Base-by-base conservation (phyloP, 768 basidiomycete genomes). In the Gloeophyllum trabeum region DNA sequence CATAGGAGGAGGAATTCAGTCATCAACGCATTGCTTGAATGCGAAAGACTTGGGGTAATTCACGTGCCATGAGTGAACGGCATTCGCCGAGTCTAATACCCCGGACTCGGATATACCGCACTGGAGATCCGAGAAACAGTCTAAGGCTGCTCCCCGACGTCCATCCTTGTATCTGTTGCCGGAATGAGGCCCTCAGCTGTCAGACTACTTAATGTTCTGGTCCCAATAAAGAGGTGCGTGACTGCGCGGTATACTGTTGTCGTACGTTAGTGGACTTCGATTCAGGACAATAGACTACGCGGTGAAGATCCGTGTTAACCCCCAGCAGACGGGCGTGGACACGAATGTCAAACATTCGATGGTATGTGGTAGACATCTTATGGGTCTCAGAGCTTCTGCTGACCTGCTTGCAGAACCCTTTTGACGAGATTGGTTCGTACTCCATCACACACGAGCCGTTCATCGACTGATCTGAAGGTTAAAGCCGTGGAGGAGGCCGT, bases 271-370 rank as follows among this genome's bases (percentile, higher is more conserved):
- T n/a, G n/a, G n/a, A n/a, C 4, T 41, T 2, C 23, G 6, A n/a
- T 42, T 40, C 48, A 96, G 89, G 48, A 81, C 87, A 40, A 85
- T 99, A 40, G 96, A 98, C 66, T 99, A 88, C 78, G 85, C 91
- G 3, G 91, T 94, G 63, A 98, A 97, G 72, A 96, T 99, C 65
- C 86, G 94, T 40, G 90, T 99, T 39, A 94, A 94, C 58, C 76
- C 91, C 4, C 80, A 85, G 50, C 90, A 96, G 56, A 96, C 91
- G 25, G 96, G 92, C 12, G 79, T 99, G 32, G 94, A 99, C 69
- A 81, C 87, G 43, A 91, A 84, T 60, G 94, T 96, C 52, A 99
- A 99, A 72, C 96, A 99, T 65, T 93, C 91, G 2, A 97, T 99
- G 93, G 94, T 92, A 49, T 51, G 80, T 52, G 10, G 12, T 35